Percentiles rank a stretch among this genome's conserved stretches.
Conservation (phyloP, 2,329 filamentous ascomycete genomes). For the Aspergillus awamori region DNA sequence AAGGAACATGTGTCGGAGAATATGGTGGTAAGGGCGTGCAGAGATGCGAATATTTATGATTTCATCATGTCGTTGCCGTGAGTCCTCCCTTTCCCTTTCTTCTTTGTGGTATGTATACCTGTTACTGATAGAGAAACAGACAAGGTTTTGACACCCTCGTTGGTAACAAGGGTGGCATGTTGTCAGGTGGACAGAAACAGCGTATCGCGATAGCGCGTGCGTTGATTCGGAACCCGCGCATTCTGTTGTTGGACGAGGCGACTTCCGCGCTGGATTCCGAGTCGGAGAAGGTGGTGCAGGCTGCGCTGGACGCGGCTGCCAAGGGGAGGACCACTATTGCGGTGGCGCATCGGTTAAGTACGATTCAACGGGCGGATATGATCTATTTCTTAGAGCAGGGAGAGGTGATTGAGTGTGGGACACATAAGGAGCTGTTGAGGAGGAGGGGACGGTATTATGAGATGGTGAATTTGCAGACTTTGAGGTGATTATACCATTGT, state of each 20-base stretch:
- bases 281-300: slow-evolving; percentile 58
- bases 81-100: neutral
- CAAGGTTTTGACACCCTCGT: slow-evolving; percentile 29
- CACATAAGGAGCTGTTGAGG: slow-evolving; percentile 70
- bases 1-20: slow-evolving; percentile 17
- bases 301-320: slow-evolving; percentile 74
- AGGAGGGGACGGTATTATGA: slow-evolving; percentile 71
- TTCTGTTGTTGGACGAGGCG: slow-evolving; percentile 31
- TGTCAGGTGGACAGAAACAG: slow-evolving; percentile 42
- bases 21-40: slow-evolving; percentile 24
- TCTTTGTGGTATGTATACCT: too few species aligned
- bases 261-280: slow-evolving; percentile 52
- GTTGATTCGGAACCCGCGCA: slow-evolving; percentile 37
- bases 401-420: slow-evolving; percentile 77
- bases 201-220: slow-evolving; percentile 42
- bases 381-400: slow-evolving; percentile 93
- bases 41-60: slow-evolving; percentile 32
- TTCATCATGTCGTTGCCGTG: slow-evolving; percentile 32
- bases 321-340: slow-evolving; percentile 86
- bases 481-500: slow-evolving; percentile 48
- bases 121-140: slow-evolving; percentile 6
- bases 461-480: slow-evolving; percentile 74
- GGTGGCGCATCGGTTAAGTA: slow-evolving; percentile 84
- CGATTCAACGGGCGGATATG: slow-evolving; percentile 86
- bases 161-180: slow-evolving; percentile 27